Evolutionary conservation across 2,329 filamentous ascomycete species (phyloP).

Genomic region (Claviceps sp.): DNA sequence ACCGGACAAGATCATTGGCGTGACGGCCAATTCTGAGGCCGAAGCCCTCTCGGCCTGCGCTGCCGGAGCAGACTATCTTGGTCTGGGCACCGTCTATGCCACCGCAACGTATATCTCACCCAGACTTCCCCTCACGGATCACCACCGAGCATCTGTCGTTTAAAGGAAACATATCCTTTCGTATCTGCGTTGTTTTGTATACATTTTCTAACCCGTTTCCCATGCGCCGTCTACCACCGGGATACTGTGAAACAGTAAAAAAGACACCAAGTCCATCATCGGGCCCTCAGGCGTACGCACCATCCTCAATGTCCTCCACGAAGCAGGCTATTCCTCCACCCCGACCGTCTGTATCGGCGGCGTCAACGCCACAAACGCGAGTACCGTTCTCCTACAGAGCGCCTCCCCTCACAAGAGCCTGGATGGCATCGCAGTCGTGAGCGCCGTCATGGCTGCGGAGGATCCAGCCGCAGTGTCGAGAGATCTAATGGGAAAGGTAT

Average conservation of each 20-base stretch:
- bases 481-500: conserved; percentile 32
- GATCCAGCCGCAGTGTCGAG: conserved; percentile 52
- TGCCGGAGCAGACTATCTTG: conserved; percentile 78
- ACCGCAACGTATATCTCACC: conserved; percentile 53
- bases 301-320: conserved; percentile 41
- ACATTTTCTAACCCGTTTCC: background rate
- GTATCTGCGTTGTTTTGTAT: too few species aligned
- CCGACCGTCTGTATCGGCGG: conserved; percentile 79
- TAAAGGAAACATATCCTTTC: background rate
- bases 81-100: conserved; percentile 79
- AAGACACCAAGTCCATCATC: conserved; percentile 60
- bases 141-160: background rate
- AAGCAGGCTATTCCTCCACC: conserved; percentile 29
- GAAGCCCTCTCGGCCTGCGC: conserved; percentile 62
- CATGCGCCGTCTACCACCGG: too few species aligned
- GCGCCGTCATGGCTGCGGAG: conserved; percentile 64
- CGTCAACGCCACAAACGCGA: conserved; percentile 63
- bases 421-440: conserved; percentile 78
- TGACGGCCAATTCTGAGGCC: conserved; percentile 62
- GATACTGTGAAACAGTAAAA: conserved; percentile 43
- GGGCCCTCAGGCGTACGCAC: conserved; percentile 41
- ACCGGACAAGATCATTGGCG: conserved; percentile 68
- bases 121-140: background rate
- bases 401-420: conserved; percentile 41
- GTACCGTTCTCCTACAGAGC: conserved; percentile 59